A percentile compares a stretch with the other conserved stretches of the same genome.
Evolutionary conservation across 2,329 filamentous ascomycete species (phyloP).

Genomic region (Trichoderma harzianum): DNA sequence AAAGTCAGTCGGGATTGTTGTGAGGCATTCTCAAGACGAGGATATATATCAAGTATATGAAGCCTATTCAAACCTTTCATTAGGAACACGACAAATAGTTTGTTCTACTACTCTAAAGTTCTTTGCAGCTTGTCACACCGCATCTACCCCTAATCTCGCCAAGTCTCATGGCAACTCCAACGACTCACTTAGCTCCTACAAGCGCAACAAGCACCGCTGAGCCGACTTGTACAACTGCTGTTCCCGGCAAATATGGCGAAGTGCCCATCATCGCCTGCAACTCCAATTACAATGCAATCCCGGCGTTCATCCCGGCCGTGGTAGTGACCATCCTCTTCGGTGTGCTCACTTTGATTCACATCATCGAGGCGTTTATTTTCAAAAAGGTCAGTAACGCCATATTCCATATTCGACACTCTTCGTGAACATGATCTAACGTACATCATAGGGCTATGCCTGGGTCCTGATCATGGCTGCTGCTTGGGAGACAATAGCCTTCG

Average conservation of each 20-base stretch:
- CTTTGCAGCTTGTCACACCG: not conserved
- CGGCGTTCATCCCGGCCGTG: not conserved
- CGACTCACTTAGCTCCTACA: not conserved
- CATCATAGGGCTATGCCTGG: not conserved
- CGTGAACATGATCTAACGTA: not conserved
- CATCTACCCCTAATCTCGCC: too few relatives aligned
- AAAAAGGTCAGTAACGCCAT: not conserved
- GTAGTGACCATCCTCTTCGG: not conserved
- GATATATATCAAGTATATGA: not conserved
- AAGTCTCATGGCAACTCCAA: not conserved
- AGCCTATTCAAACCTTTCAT: not conserved
- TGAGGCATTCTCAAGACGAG: not conserved
- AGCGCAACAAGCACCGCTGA: not conserved
- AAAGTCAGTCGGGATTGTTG: not conserved
- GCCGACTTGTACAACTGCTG: not conserved
- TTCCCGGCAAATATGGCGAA: not conserved
- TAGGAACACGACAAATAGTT: not conserved
- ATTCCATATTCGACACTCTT: not conserved
- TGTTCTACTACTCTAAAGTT: not conserved
- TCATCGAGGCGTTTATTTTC: not conserved
- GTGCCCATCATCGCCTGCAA: not conserved
- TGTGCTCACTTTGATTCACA: not conserved
- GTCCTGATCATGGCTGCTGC: not conserved
- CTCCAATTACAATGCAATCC: conserved; percentile 1
- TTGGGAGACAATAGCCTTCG: not conserved